A percentile compares a stretch with the other conserved stretches of the same genome.
Evolutionary conservation across 83 land plant species (phyloP).

Genomic region (Diphasiastrum complanatum): DNA sequence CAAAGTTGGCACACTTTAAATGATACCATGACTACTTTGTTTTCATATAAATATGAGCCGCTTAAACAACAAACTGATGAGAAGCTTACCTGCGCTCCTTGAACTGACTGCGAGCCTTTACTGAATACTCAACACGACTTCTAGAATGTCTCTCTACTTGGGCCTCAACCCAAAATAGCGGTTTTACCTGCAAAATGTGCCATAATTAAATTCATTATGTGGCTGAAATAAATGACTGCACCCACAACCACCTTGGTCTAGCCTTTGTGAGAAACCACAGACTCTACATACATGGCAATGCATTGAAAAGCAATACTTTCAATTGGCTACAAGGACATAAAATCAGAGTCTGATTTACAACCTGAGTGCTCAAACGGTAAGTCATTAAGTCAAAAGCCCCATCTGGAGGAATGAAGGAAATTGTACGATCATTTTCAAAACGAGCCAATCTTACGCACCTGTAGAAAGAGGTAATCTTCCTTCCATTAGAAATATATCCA

Average conservation of each 20-base stretch:
- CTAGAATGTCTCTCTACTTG: constrained; percentile 13
- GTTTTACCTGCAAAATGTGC: constrained; percentile 4
- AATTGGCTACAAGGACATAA: no score
- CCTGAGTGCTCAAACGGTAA: constrained; percentile 9
- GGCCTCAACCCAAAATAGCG: constrained; percentile 12
- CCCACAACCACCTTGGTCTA: no score
- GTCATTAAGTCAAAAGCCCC: constrained; percentile 17
- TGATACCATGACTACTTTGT: neutral
- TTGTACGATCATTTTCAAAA: constrained; percentile 13
- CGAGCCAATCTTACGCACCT: constrained; percentile 15
- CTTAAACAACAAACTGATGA: no score
- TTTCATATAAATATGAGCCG: neutral
- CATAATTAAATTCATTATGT: no score
- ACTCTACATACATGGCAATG: no score
- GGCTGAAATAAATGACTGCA: no score
- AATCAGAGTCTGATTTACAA: no score
- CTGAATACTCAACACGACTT: constrained; percentile 15
- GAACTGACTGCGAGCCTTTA: constrained; percentile 17
- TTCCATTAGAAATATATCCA: no score
- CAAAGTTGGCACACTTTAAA: neutral
- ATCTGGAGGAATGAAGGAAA: constrained; percentile 17
- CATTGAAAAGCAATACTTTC: no score
- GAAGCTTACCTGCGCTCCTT: constrained; percentile 13
- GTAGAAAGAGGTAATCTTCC: no score
- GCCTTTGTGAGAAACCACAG: no score